Percentiles rank a stretch among this genome's conserved stretches.
phyloP scores from a whole-genome alignment of 2,329 filamentous ascomycete species.

The Ustilaginoidea virens region DNA sequence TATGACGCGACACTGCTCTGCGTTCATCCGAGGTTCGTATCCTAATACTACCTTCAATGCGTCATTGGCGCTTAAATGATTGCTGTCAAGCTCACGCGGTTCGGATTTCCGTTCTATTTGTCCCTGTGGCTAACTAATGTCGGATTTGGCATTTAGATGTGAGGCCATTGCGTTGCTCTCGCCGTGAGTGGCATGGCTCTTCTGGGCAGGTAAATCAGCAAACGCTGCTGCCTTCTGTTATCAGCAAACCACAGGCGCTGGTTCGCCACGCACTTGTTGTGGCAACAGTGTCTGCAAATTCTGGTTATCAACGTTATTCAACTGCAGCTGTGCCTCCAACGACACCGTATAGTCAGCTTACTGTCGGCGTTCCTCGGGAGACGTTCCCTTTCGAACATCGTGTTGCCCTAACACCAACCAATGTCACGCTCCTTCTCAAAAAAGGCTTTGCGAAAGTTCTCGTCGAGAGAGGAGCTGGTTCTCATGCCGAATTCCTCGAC shows the following conservation, averaged over 20 bases:
- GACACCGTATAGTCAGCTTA: conserved; percentile 54
- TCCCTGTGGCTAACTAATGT: conserved; percentile 1
- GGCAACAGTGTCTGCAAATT: conserved; percentile 10
- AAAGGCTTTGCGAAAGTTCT: conserved; percentile 69
- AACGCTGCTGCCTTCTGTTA: conserved; percentile 12
- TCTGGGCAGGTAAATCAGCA: conserved; percentile 12
- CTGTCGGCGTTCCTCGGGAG: conserved; percentile 67
- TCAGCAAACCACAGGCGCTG: conserved; percentile 18
- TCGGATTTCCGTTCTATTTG: no score
- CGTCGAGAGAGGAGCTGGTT: conserved; percentile 68
- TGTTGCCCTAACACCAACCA: conserved; percentile 72
- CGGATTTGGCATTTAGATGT: conserved; percentile 5
- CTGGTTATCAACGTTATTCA: conserved; percentile 19
- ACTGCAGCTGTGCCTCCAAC: conserved; percentile 25
- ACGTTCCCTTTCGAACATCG: conserved; percentile 66
- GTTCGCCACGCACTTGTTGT: conserved; percentile 23
- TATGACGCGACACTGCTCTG: conserved; percentile 11
- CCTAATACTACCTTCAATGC: no score
- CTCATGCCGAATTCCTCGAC: conserved; percentile 62
- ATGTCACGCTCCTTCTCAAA: conserved; percentile 67
- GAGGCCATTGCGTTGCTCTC: conserved; percentile 9
- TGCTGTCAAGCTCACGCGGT: no score
- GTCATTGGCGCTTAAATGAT: no score
- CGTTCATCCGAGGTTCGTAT: conserved; percentile 10
- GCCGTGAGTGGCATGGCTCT: conserved; percentile 25